Evolutionary conservation across 2,329 filamentous ascomycete genomes (phyloP).

Genomic region (Thelonectria olida): DNA sequence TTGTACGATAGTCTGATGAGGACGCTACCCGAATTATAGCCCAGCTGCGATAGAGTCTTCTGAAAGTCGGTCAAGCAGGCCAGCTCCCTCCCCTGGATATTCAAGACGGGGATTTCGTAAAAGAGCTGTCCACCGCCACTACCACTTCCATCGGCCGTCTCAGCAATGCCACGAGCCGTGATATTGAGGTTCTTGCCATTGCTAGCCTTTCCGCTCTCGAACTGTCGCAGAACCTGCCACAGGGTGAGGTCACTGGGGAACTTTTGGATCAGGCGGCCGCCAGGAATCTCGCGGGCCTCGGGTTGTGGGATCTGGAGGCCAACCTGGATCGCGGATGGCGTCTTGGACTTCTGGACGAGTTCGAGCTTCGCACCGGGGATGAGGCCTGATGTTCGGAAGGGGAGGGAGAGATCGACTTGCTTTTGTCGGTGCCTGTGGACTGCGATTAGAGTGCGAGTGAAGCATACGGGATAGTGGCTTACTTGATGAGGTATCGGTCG

Average conservation of each 20-base stretch:
- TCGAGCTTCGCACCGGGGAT: constrained; percentile 89
- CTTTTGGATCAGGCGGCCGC: constrained; percentile 80
- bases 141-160: constrained; percentile 61
- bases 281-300: constrained; percentile 69
- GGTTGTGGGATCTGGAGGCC: constrained; percentile 85
- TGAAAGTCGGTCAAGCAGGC: constrained; percentile 83
- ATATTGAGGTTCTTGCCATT: constrained; percentile 75
- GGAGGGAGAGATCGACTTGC: constrained; percentile 82
- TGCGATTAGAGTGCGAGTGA: background rate
- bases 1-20: constrained; percentile 82
- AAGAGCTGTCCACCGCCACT: constrained; percentile 77
- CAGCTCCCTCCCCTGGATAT: constrained; percentile 84
- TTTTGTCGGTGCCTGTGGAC: constrained; percentile 79
- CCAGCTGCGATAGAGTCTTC: constrained; percentile 87
- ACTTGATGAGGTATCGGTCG: constrained; percentile 85
- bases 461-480: constrained; percentile 24
- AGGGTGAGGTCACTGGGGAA: constrained; percentile 88
- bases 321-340: constrained; percentile 85
- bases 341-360: constrained; percentile 86
- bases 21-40: constrained; percentile 84
- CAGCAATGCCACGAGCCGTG: constrained; percentile 81
- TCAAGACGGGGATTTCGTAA: constrained; percentile 87
- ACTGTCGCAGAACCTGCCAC: constrained; percentile 90
- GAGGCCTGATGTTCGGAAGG: constrained; percentile 85
- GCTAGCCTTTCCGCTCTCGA: constrained; percentile 79